A percentile compares a stretch with the other conserved stretches of the same genome.
Evolutionary conservation across 1,284 basidiomycete genomes (phyloP).

Genomic region (Athelia sp.): DNA sequence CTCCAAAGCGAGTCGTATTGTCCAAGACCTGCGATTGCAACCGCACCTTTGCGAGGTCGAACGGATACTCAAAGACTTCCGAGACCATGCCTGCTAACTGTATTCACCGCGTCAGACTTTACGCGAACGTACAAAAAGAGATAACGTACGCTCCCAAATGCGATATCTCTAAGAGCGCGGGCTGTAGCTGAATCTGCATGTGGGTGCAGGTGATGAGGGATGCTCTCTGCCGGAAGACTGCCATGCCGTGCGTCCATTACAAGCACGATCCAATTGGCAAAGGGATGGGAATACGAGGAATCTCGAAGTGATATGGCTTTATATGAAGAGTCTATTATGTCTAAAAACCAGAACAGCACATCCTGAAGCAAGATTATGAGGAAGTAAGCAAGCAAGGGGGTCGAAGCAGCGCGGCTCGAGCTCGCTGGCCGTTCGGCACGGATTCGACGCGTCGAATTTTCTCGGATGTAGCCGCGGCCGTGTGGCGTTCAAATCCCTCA

Average conservation of each 20-base stretch:
- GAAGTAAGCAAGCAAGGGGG: no score
- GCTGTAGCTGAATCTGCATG: conserved; percentile 15
- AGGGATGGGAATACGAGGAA: no score
- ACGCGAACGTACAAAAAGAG: neutral
- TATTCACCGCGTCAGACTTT: conserved; percentile 2
- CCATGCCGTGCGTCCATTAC: conserved; percentile 3
- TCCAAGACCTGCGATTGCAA: conserved; percentile 85
- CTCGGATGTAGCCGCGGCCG: no score
- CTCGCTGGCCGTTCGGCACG: no score
- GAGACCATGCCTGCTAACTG: conserved; percentile 72
- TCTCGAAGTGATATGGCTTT: no score
- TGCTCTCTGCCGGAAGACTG: neutral
- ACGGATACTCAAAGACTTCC: conserved; percentile 69
- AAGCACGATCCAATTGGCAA: neutral
- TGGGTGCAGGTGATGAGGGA: no score
- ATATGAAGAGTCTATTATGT: no score
- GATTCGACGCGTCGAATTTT: no score
- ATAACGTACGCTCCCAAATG: conserved; percentile 44
- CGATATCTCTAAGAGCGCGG: conserved; percentile 38
- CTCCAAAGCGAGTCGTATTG: conserved; percentile 65
- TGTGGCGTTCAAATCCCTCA: no score
- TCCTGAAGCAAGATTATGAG: no score
- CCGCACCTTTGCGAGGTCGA: conserved; percentile 76
- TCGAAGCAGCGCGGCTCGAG: no score
- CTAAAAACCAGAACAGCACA: no score